Evolutionary conservation across 2,329 filamentous ascomycete species (phyloP), one percentile per base, ranked within the genome.

Genomic region (Colletotrichum australisinense): DNA sequence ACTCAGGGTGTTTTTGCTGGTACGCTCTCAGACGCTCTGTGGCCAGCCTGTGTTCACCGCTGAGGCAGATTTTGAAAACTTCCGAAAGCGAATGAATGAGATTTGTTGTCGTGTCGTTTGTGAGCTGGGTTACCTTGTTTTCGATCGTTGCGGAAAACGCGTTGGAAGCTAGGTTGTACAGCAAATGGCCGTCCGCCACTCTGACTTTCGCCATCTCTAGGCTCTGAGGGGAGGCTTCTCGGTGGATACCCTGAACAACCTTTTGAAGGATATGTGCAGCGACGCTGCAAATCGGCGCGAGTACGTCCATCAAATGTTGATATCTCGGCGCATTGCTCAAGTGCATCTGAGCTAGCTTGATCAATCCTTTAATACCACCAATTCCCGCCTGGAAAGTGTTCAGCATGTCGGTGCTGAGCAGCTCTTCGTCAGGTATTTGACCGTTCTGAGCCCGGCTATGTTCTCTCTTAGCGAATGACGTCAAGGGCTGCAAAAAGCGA

Each of bases 81-180:
- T 84, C 82, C 3, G 84, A 81, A 28, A 91, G 80, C 16, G 81
- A 80, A 2, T 76, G 75, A 22, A 90, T 80, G 14, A 85, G 78
- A 19, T 67, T 71, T 16, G 79, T 76, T 1, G 86, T 84, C 32
- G 82, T 84, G 2, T 91, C 88, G 16, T 81, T 80, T 16, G 81
- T 83, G 22, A 92, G 81, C 62, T 84, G 84, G 11, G 88, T 90
- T 55, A 88, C 84, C 68, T 87, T 86, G 76, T 89, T 91, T 24
- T 91, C 88, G 56, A 91, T 85, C 67, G 88, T 83, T 4, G 76
- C 76, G 4, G 83, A 81, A 19, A 92, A 77, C 5, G 84, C 83
- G 6, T 76, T 76, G 1, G 87, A 85, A 49, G 86, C 82, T 12
- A 80, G 74, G 22, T 79, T 78, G 76, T 87, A 91, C 32, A 87